Percentiles rank a stretch among this genome's conserved stretches.
phyloP scores from a whole-genome alignment of 345 rosid species.

The Abelmoschus esculentus region DNA sequence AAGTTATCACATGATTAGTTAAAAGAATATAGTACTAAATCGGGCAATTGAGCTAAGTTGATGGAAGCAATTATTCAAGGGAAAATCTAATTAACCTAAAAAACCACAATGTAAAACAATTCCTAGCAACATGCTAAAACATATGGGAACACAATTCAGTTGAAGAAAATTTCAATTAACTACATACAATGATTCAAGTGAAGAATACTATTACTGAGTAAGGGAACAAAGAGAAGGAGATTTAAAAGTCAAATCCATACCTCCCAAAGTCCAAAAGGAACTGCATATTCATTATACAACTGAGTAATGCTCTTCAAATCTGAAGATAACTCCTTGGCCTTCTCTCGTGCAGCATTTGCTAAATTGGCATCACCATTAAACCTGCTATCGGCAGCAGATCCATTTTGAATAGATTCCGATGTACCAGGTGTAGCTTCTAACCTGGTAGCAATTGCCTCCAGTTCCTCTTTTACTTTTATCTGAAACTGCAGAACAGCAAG shows the following conservation, averaged over 20 bases:
- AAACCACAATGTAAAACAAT: not conserved
- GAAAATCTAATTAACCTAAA: not conserved
- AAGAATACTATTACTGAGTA: not conserved
- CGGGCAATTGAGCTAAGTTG: not conserved
- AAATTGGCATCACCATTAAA: constrained; percentile 32
- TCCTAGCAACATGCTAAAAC: not conserved
- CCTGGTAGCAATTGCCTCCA: constrained; percentile 63
- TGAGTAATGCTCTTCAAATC: constrained; percentile 93
- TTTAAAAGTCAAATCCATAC: constrained; percentile 27
- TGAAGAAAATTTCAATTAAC: not conserved
- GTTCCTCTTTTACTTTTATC: constrained; percentile 75
- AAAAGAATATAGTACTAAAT: not conserved
- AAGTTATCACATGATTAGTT: not conserved
- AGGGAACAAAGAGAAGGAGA: not conserved
- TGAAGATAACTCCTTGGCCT: constrained; percentile 78
- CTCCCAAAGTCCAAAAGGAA: constrained; percentile 98
- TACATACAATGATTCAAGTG: not conserved
- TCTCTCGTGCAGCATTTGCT: constrained; percentile 56
- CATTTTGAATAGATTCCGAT: constrained; percentile 53
- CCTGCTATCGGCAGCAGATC: constrained; percentile 30
- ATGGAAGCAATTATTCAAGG: not conserved
- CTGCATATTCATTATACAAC: constrained; percentile 93
- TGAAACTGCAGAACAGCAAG: constrained; percentile 86
- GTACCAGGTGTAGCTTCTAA: constrained; percentile 38
- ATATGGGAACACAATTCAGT: not conserved